These are phyloP conservation scores for Byssothecium circinans DNA, from an alignment of 2,329 filamentous ascomycete species.

Conservation along the genomic window DNA sequence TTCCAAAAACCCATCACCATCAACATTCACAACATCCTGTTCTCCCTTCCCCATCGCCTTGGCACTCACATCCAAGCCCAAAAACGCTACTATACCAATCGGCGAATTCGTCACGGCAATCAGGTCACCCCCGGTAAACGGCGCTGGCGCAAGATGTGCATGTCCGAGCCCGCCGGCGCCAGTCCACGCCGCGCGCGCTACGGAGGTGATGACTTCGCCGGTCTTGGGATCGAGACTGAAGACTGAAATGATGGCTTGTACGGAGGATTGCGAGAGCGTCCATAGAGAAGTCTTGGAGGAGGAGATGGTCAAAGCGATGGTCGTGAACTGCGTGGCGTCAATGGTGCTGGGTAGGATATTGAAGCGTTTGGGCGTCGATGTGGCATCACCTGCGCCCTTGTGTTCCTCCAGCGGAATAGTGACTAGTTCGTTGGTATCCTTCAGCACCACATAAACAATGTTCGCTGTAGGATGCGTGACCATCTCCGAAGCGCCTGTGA, in stretches of 20 bases:
- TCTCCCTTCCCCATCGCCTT: neutral
- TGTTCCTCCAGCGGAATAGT: conserved; percentile 11
- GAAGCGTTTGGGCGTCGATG: conserved; percentile 9
- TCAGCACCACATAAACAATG: conserved; percentile 21
- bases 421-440: conserved; percentile 23
- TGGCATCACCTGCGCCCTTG: neutral
- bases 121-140: conserved; percentile 17
- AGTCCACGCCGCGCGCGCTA: conserved; percentile 19
- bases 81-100: conserved; percentile 17
- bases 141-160: conserved; percentile 16
- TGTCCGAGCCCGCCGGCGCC: conserved; percentile 13
- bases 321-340: conserved; percentile 14
- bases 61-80: conserved; percentile 16
- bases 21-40: neutral
- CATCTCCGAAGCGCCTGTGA: conserved; percentile 21
- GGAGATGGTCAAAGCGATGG: conserved; percentile 18
- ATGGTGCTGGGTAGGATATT: conserved; percentile 17
- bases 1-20: conserved; percentile 7
- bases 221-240: conserved; percentile 22
- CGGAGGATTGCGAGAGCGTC: conserved; percentile 22
- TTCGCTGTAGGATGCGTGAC: conserved; percentile 21
- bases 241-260: conserved; percentile 17
- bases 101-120: conserved; percentile 24
- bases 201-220: conserved; percentile 18
- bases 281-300: conserved; percentile 22